A percentile compares a stretch with the other conserved stretches of the same genome.
Evolutionary conservation across 495 filamentous ascomycete genomes (phyloP).

Genomic region (Neurospora sp.): DNA sequence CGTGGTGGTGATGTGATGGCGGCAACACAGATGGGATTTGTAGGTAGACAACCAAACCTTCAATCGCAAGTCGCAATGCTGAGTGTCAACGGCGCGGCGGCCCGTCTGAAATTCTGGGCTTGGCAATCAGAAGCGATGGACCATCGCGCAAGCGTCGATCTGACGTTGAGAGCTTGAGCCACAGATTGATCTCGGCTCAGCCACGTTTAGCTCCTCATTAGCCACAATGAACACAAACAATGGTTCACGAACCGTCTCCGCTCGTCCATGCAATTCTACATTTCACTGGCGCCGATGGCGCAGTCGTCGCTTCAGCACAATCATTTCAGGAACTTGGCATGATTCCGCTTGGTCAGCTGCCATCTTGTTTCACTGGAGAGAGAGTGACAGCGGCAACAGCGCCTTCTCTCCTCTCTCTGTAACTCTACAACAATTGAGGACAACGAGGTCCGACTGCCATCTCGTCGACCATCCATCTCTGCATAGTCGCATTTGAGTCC

Average conservation of each 20-base stretch:
- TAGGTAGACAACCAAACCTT: background rate
- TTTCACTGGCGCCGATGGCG: background rate
- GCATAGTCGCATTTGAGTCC: background rate
- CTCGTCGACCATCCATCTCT: background rate
- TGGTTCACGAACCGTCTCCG: background rate
- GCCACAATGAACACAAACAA: background rate
- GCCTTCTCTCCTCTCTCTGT: background rate
- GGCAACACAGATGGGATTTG: background rate
- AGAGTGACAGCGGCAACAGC: background rate
- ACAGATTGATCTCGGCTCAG: background rate
- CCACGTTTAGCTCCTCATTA: background rate
- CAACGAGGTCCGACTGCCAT: background rate
- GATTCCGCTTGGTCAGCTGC: background rate
- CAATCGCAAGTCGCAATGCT: background rate
- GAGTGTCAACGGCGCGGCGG: background rate
- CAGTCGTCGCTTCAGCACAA: background rate
- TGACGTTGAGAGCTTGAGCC: background rate
- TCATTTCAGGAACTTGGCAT: background rate
- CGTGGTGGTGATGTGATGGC: background rate
- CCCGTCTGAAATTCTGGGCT: background rate
- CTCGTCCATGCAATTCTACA: background rate
- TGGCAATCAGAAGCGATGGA: background rate
- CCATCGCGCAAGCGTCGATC: background rate
- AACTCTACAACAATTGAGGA: background rate
- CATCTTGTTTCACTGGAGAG: background rate